Evolutionary conservation across 2,329 filamentous ascomycete species (phyloP).

Genomic region (Penicillium nordicum): DNA sequence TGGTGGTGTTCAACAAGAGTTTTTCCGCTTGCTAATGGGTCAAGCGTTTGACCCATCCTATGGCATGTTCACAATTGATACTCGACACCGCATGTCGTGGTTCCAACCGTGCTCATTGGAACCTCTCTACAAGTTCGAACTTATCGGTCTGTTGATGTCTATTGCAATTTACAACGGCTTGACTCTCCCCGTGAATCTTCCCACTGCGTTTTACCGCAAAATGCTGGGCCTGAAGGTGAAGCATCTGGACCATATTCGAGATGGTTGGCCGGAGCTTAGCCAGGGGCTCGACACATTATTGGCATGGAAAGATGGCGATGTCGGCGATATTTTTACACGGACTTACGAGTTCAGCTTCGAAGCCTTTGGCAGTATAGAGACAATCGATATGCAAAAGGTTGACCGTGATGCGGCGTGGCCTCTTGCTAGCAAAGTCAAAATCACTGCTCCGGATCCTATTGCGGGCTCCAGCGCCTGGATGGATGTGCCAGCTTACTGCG

Average conservation of each 20-base stretch:
- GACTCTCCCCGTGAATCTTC: conserved; percentile 86
- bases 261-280: conserved; percentile 81
- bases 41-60: conserved; percentile 75
- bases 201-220: conserved; percentile 76
- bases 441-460: not conserved
- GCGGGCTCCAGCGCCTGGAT: conserved; percentile 22
- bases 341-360: conserved; percentile 82
- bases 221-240: conserved; percentile 67
- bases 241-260: conserved; percentile 71
- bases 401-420: conserved; percentile 39
- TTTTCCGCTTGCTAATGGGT: conserved; percentile 79
- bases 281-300: conserved; percentile 70
- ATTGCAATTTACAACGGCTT: conserved; percentile 91
- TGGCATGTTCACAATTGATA: conserved; percentile 74
- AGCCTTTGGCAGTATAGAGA: conserved; percentile 52
- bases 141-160: conserved; percentile 82
- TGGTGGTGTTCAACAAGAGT: conserved; percentile 94
- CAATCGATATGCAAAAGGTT: conserved; percentile 54
- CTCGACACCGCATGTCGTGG: conserved; percentile 75
- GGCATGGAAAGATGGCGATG: conserved; percentile 74
- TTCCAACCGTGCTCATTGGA: conserved; percentile 80
- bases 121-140: conserved; percentile 83
- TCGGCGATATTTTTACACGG: conserved; percentile 76
- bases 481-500: conserved; percentile 20
- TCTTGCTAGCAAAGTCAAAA: conserved; percentile 8